These are phyloP conservation scores for Vigna nakashimae DNA, from an alignment of 306 rosid species.

Conservation along the genomic window DNA sequence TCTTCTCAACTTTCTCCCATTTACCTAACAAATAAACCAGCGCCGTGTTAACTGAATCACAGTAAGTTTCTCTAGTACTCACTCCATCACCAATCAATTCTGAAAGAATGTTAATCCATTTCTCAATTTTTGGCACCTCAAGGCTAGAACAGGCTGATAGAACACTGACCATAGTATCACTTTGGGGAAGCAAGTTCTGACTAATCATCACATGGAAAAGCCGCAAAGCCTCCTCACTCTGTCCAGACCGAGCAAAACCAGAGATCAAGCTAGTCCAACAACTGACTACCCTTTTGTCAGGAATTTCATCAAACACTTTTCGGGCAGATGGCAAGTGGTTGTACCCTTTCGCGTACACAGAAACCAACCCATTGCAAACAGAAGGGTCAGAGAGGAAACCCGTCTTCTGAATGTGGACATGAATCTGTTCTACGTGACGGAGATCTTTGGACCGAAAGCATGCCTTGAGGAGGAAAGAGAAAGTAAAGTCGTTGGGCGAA, in stretches of 20 bases:
- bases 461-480: slow-evolving; percentile 65
- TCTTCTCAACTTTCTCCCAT: slow-evolving; percentile 56
- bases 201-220: slow-evolving; percentile 54
- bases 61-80: slow-evolving; percentile 22
- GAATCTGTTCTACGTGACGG: slow-evolving; percentile 53
- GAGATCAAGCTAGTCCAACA: slow-evolving; percentile 66
- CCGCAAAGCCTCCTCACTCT: slow-evolving; percentile 54
- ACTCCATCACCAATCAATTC: slow-evolving; percentile 20
- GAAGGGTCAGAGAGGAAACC: slow-evolving; percentile 51
- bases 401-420: slow-evolving; percentile 53
- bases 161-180: slow-evolving; percentile 62
- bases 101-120: slow-evolving; percentile 53
- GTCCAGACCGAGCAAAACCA: slow-evolving; percentile 56
- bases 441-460: slow-evolving; percentile 45
- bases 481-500: slow-evolving; percentile 65
- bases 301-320: slow-evolving; percentile 68
- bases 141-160: slow-evolving; percentile 69
- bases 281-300: slow-evolving; percentile 45
- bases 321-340: slow-evolving; percentile 53
- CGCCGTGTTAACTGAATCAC: slow-evolving; percentile 50
- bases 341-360: slow-evolving; percentile 50
- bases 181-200: slow-evolving; percentile 55
- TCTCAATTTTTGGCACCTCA: slow-evolving; percentile 50
- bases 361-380: slow-evolving; percentile 56
- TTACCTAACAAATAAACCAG: slow-evolving; percentile 63